Base-by-base conservation (phyloP, 2,329 filamentous ascomycete species). In the Arthrobotrys pseudoclavata region DNA sequence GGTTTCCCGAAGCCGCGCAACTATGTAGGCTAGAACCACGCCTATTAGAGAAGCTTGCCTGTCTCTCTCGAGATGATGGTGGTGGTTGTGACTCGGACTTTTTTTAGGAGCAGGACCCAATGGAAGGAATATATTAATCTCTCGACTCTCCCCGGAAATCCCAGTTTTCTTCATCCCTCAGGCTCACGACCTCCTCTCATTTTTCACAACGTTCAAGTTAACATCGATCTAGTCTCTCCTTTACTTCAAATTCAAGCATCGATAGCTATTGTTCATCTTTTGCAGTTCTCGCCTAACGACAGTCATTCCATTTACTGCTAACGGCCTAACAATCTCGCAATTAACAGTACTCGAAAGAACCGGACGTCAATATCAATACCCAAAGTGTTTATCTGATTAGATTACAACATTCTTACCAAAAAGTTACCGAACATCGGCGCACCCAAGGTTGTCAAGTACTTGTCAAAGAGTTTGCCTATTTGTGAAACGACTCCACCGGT, bases 211-310 rank as follows among this genome's bases (percentile, higher is more conserved):
- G 55, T 60, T n/a, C n/a, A n/a, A n/a, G n/a, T n/a, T 26, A 76
- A 61, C 66, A 77, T 77, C 74, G 74, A 70, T 77, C 74, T 77
- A 77, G 74, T 77, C 74, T 71, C 74, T 77, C 74, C 74, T 77
- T 77, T 71, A 71, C 37, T 48, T 62, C 68, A 60, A 26, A 57
- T 47, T 57, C 67, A 77, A 77, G 74, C 40, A 63, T 70, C 74
- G 74, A 77, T 77, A 77, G 45, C 61, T 68, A 68, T 71, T 67
- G 18, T 77, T 76, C 34, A 45, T 70, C 55, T 48, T 62, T 64
- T 67, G 13, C 34, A 55, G 53, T 52, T 50, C 55, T 69, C 64
- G 48, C 64, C 62, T 63, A 26, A 77, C 74, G 74, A 67, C 74
- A 71, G 74, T 77, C 74, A 68, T 40, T 77, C 74, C 48, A 66